phyloP scores from a whole-genome alignment of 352 stramenopile genomes.

The Phytophthora pistaciae region DNA sequence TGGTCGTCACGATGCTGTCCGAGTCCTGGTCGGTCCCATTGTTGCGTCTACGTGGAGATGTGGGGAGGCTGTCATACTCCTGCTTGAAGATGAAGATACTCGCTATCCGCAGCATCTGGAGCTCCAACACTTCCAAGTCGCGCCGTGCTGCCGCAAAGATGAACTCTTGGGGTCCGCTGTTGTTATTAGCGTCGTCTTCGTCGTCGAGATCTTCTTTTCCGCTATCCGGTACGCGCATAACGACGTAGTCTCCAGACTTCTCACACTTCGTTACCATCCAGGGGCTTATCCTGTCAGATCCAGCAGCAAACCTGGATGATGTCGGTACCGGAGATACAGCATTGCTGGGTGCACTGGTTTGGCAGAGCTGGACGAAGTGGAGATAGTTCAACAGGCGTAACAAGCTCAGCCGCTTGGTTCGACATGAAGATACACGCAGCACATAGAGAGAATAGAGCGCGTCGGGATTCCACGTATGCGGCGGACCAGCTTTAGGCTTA shows the following conservation, averaged over 20 bases:
- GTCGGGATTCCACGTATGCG: conserved; percentile 32
- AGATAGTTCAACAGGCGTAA: conserved; percentile 62
- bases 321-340: neutral
- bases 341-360: neutral
- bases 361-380: conserved; percentile 45
- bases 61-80: conserved; percentile 41
- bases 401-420: conserved; percentile 45
- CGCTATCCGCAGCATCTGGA: conserved; percentile 51
- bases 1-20: conserved; percentile 22
- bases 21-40: neutral
- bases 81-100: conserved; percentile 65
- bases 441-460: conserved; percentile 50
- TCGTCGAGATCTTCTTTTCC: conserved; percentile 6
- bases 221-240: conserved; percentile 4
- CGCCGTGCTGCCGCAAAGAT: conserved; percentile 49
- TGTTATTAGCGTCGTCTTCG: neutral
- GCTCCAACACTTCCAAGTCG: conserved; percentile 55
- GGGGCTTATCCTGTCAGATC: neutral
- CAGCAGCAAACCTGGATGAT: neutral
- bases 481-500: neutral
- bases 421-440: conserved; percentile 48
- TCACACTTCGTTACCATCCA: conserved; percentile 29
- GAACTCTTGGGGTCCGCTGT: conserved; percentile 30
- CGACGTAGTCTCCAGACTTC: conserved; percentile 33
- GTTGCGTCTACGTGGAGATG: conserved; percentile 10